Base-by-base conservation (phyloP, 139 green algal genomes). In the Trebouxia sp. region DNA sequence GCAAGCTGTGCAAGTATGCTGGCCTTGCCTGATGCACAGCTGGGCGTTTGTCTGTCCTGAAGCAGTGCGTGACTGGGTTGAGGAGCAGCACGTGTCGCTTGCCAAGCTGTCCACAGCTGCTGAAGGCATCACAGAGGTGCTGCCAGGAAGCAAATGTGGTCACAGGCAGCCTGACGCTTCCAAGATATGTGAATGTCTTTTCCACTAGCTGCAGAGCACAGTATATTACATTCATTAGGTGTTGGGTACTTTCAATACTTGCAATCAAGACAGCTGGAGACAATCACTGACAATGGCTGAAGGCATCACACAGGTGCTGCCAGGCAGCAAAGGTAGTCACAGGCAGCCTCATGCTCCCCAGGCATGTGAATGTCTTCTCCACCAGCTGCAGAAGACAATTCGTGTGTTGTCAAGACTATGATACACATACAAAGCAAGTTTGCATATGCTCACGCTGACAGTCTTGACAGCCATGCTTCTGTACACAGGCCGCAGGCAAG, bases 81-180 rank as follows among this genome's bases (percentile, higher is more conserved):
- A 72, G 62, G 6, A 72, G 37, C 11, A 72, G 32, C 32, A 28
- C 32, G 5, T 72, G 62, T 12, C 62, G 35, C 32, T 37, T 35
- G 35, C 32, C 20, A 5, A 72, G 62, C 35, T 72, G 62, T 9
- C 62, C 62, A 72, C 62, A 72, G 62, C 14, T 37, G 37, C 32
- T 43, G 6, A 72, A 24, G 6, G 32, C 32, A 72, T 72, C 62
- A n/a, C 8, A 35, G 32, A 72, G 62, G 32, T 72, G 42, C 32
- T 72, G 35, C 62, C 62, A 72, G 28, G 62, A 32, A 41, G 15
- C 32, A 41, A 72, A 72, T 32, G 62, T 72, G 62, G 62, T 15
- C 37, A 42, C 37, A 22, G 62, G 62, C 62, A 72, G 37, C n/a
- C 62, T 15, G 6, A 35, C 35, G 37, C 37, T 37, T 42, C 62